Conservation (phyloP, 805 yeast species). For the Teunomyces barrocoloradensis region DNA sequence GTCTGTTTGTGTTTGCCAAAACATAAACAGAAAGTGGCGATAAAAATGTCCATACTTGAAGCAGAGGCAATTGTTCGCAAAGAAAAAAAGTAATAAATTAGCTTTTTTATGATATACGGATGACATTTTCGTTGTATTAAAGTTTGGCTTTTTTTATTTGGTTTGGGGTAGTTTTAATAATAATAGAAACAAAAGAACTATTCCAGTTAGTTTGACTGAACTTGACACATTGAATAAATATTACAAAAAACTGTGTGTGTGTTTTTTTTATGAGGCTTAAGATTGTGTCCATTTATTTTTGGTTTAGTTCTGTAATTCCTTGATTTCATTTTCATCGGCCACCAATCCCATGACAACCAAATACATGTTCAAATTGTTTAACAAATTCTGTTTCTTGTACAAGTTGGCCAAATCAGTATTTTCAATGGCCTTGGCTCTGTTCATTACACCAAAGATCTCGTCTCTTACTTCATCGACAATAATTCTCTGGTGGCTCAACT, state of each 20-base stretch:
- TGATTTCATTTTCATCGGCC: slow-evolving; percentile 85
- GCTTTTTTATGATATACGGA: too few relatives aligned
- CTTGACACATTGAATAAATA: neutral
- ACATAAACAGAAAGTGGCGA: too few relatives aligned
- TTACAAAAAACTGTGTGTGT: too few relatives aligned
- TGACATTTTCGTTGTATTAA: too few relatives aligned
- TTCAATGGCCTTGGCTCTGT: slow-evolving; percentile 63
- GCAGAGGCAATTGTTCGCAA: too few relatives aligned
- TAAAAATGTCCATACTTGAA: too few relatives aligned
- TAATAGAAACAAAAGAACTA: too few relatives aligned
- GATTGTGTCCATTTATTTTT: too few relatives aligned
- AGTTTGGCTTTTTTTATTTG: too few relatives aligned
- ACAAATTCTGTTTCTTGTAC: slow-evolving; percentile 53
- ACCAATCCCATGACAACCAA: slow-evolving; percentile 95
- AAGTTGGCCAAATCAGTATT: slow-evolving; percentile 45
- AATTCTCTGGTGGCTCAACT: slow-evolving; percentile 84
- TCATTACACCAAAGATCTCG: slow-evolving; percentile 86
- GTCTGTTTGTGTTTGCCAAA: too few relatives aligned
- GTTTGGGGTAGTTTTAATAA: too few relatives aligned
- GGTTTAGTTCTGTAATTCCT: slow-evolving; percentile 50
- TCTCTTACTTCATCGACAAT: slow-evolving; percentile 93
- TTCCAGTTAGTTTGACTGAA: neutral
- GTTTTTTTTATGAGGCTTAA: neutral
- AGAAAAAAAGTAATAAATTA: too few relatives aligned
- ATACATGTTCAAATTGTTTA: slow-evolving; percentile 83